phyloP scores from a whole-genome alignment of 2,329 filamentous ascomycete genomes.

The Fusarium heterosporum region DNA sequence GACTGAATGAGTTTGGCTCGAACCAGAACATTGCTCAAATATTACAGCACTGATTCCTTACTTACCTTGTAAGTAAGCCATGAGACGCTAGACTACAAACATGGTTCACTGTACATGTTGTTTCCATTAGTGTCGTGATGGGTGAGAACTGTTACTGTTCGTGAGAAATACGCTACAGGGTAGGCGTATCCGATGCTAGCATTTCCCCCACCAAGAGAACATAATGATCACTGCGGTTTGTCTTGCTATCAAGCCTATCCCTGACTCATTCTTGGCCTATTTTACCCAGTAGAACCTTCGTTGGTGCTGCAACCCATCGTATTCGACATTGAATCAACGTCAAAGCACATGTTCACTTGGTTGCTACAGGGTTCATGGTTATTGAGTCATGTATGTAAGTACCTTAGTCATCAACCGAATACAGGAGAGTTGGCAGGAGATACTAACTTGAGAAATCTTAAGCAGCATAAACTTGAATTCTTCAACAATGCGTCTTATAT shows the following conservation, averaged over 20 bases:
- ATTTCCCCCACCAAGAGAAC: neutral
- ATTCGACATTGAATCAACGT: neutral
- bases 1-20: too few relatives aligned
- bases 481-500: neutral
- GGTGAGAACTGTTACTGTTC: neutral
- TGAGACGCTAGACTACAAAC: too few relatives aligned
- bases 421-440: neutral
- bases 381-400: conserved; percentile 16
- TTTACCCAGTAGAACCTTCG: neutral
- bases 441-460: neutral
- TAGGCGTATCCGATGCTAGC: neutral
- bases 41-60: too few relatives aligned
- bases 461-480: neutral
- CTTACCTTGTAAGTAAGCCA: too few relatives aligned
- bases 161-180: neutral
- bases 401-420: neutral
- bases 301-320: neutral
- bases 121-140: neutral
- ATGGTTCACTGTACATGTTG: neutral
- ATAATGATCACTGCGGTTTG: neutral
- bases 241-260: neutral
- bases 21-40: too few relatives aligned
- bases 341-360: conserved; percentile 20
- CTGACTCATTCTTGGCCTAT: neutral
- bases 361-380: conserved; percentile 20